Evolutionary conservation across 2,329 filamentous ascomycete genomes (phyloP), one percentile per base, ranked within the genome.

Genomic region (Stagonosporopsis chrysanthemi): DNA sequence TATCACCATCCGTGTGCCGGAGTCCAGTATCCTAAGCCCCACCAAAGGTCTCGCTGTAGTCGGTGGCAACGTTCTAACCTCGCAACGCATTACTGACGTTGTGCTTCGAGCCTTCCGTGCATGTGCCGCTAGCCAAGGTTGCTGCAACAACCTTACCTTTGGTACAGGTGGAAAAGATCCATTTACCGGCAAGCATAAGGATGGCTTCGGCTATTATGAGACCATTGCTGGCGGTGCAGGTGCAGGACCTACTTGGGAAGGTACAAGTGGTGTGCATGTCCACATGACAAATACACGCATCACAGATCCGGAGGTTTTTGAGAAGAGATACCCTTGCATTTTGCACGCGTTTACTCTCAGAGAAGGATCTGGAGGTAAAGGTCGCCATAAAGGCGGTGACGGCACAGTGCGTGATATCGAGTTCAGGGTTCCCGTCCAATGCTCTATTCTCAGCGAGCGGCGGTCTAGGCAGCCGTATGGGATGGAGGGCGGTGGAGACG

Each of bases 1-100:
- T 0, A 72, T 77, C 14, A 63, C 71, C 24, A 68, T 79, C 24
- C 49, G 58, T 22, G 68, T 77, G 1, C 77, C 77, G 3, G 51
- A 59, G 6, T 65, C 67, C 7, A 70, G 68, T 1, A 62, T 78
- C 19, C 68, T 79, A 4, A 71, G 70, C 19, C 77, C 69, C 14
- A 39, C 40, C 49, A 44, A 31, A 19, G 49, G 41, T 17, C 40
- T 44, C 31, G 49, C 49, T 15, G 49, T 52, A 17, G 40, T 44
- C 33, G 49, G 40, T 24, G 49, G 49, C 17, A 52, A 52, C n/a
- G 49, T 52, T 12, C 41, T 52, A 31, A 52, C 49, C 11, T 44
- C 40, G 31, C 49, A 52, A 44, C 40, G 49, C 23, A 45, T 52
- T 17, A 44, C 41, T 6, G 49, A 52, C 7, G 49, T 52, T 19